A percentile compares a stretch with the other conserved stretches of the same genome.
phyloP scores from a whole-genome alignment of 805 yeast genomes.

The Zygoascus ofunaensis region DNA sequence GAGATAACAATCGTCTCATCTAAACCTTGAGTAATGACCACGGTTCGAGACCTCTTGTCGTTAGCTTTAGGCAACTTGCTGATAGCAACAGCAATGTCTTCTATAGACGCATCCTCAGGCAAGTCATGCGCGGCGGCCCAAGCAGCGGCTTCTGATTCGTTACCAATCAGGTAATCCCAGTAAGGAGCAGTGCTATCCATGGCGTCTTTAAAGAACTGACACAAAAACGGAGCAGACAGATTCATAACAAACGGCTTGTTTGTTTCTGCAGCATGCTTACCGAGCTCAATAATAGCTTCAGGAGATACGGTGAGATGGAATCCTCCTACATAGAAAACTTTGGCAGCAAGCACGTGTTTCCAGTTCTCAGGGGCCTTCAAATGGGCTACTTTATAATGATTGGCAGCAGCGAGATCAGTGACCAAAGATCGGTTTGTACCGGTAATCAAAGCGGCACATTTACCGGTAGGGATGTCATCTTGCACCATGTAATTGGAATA shows the following conservation, averaged over 20 bases:
- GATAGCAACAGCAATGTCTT: constrained; percentile 70
- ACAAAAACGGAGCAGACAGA: constrained; percentile 94
- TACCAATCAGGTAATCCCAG: constrained; percentile 86
- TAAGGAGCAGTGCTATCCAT: constrained; percentile 72
- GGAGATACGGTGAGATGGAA: constrained; percentile 98
- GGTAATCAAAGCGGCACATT: constrained; percentile 91
- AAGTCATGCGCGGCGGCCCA: constrained; percentile 80
- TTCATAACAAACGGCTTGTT: constrained; percentile 75
- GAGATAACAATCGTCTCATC: constrained; percentile 79
- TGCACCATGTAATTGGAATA: constrained; percentile 77
- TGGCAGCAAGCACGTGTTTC: constrained; percentile 71
- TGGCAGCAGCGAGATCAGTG: constrained; percentile 96
- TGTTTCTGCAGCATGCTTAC: constrained; percentile 80
- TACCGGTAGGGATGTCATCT: constrained; percentile 72
- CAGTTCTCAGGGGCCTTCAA: constrained; percentile 85
- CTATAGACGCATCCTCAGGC: constrained; percentile 50
- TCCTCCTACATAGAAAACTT: constrained; percentile 92
- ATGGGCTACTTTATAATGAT: constrained; percentile 86
- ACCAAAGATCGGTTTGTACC: constrained; percentile 86
- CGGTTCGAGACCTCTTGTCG: constrained; percentile 63
- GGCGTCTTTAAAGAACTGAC: constrained; percentile 90
- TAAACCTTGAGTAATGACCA: constrained; percentile 90
- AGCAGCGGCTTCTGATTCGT: constrained; percentile 94
- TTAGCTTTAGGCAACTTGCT: constrained; percentile 73
- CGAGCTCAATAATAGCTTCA: constrained; percentile 81